Evolutionary conservation across 1,284 basidiomycete species (phyloP).

Genomic region (Albatrellus sp.): DNA sequence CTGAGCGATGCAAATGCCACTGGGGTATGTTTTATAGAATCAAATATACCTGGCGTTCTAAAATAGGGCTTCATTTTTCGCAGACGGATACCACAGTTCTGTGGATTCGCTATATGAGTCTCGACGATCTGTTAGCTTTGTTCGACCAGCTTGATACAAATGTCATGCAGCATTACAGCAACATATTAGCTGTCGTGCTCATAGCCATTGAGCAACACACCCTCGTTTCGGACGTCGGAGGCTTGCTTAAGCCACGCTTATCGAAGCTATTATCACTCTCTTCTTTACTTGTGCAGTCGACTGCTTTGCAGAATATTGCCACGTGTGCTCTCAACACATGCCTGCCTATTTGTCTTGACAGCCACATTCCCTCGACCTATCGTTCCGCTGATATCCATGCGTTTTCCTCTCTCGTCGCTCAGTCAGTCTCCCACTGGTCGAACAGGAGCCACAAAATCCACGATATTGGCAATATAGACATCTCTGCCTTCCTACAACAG

Average conservation of each 20-base stretch:
- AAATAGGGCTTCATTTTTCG: no score
- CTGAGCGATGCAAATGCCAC: constrained; percentile 6
- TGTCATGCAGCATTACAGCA: no score
- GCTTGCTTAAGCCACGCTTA: constrained; percentile 10
- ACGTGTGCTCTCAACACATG: constrained; percentile 25
- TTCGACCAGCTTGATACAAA: constrained; percentile 12
- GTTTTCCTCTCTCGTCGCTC: constrained; percentile 8
- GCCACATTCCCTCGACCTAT: constrained; percentile 11
- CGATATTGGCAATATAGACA: constrained; percentile 16
- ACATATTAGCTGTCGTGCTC: constrained; percentile 11
- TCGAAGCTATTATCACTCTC: constrained; percentile 14
- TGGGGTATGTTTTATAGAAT: constrained; percentile 10
- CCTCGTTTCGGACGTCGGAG: constrained; percentile 3
- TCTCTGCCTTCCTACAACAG: constrained; percentile 23
- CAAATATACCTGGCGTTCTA: no score
- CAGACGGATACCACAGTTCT: no score
- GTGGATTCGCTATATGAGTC: no score
- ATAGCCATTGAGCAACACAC: constrained; percentile 8
- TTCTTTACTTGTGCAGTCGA: constrained; percentile 21
- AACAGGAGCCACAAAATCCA: not conserved
- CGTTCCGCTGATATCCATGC: constrained; percentile 5
- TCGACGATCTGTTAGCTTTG: no score
- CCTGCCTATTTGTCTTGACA: constrained; percentile 32
- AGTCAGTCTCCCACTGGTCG: constrained; percentile 12
- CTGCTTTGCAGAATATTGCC: constrained; percentile 34